A percentile compares a stretch with the other conserved stretches of the same genome.
Conservation (phyloP, 495 filamentous ascomycete species). For the Entonaema liquescens region DNA sequence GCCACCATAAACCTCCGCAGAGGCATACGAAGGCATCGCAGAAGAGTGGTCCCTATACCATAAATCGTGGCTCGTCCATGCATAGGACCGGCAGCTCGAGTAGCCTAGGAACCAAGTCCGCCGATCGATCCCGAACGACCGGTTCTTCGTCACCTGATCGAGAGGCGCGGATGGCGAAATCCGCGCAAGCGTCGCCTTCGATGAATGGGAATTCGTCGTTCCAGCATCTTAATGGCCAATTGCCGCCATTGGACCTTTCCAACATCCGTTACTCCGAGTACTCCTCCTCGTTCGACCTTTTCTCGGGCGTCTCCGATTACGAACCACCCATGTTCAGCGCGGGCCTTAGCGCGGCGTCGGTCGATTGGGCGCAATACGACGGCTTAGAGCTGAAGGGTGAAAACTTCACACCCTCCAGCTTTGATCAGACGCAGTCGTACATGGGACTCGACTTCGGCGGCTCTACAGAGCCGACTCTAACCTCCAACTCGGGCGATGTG, state of each 20-base stretch:
- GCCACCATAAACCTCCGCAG: conserved; percentile 92
- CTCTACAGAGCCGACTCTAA: conserved; percentile 63
- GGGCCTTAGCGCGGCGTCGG: conserved; percentile 67
- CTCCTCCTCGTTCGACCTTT: conserved; percentile 60
- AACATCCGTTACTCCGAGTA: conserved; percentile 63
- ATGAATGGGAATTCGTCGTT: conserved; percentile 62
- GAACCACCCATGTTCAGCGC: conserved; percentile 74
- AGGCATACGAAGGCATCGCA: conserved; percentile 88
- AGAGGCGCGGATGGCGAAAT: conserved; percentile 66
- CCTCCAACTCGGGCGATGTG: conserved; percentile 78
- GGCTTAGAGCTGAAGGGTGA: conserved; percentile 64
- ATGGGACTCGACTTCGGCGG: conserved; percentile 68
- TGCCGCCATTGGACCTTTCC: conserved; percentile 73
- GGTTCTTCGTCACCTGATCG: conserved; percentile 58
- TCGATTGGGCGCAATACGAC: conserved; percentile 80
- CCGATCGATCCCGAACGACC: conserved; percentile 61
- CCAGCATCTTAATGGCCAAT: conserved; percentile 66
- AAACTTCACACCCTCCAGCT: conserved; percentile 68
- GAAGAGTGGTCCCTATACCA: conserved; percentile 84
- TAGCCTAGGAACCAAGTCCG: conserved; percentile 70
- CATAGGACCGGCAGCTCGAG: conserved; percentile 62
- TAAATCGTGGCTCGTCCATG: conserved; percentile 76
- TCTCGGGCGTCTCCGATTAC: conserved; percentile 64
- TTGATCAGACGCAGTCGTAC: conserved; percentile 75
- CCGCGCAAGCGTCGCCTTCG: conserved; percentile 76